Evolutionary conservation across 257 asterid species (phyloP).

Genomic region (Cynanchum wilfordii): DNA sequence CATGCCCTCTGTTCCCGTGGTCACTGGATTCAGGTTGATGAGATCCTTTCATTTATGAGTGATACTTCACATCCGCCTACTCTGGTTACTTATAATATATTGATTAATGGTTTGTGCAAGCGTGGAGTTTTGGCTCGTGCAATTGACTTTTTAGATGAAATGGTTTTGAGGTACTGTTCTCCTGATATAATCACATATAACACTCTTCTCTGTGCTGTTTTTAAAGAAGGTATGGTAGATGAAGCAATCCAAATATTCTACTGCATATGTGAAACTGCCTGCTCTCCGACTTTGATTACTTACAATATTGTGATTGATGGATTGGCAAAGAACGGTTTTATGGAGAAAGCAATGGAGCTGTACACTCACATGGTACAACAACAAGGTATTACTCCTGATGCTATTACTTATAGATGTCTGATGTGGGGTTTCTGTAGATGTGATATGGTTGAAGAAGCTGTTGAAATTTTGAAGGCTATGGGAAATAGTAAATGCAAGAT

Average conservation of each 20-base stretch:
- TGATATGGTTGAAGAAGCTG: constrained; percentile 69
- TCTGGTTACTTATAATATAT: constrained; percentile 60
- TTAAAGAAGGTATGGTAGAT: constrained; percentile 55
- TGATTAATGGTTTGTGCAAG: constrained; percentile 76
- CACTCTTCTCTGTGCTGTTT: constrained; percentile 66
- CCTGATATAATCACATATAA: constrained; percentile 81
- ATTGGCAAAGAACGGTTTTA: constrained; percentile 56
- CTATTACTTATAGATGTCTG: constrained; percentile 67
- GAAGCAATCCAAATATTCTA: constrained; percentile 56
- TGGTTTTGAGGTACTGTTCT: constrained; percentile 41
- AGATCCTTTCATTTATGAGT: constrained; percentile 52
- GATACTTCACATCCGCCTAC: constrained; percentile 57
- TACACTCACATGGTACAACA: constrained; percentile 52
- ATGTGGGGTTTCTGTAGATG: constrained; percentile 82
- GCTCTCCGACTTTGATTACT: constrained; percentile 59
- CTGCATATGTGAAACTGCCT: constrained; percentile 31
- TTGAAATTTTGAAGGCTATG: constrained; percentile 49
- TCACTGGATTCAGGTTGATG: constrained; percentile 60
- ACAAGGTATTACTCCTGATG: constrained; percentile 63
- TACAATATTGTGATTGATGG: constrained; percentile 82
- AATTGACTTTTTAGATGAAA: constrained; percentile 52
- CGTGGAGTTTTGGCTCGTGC: constrained; percentile 64
- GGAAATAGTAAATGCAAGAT: constrained; percentile 34
- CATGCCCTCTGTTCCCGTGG: constrained; percentile 62
- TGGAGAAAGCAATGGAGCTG: constrained; percentile 66